phyloP scores from a whole-genome alignment of 1,284 basidiomycete species.

The Somion occarium region DNA sequence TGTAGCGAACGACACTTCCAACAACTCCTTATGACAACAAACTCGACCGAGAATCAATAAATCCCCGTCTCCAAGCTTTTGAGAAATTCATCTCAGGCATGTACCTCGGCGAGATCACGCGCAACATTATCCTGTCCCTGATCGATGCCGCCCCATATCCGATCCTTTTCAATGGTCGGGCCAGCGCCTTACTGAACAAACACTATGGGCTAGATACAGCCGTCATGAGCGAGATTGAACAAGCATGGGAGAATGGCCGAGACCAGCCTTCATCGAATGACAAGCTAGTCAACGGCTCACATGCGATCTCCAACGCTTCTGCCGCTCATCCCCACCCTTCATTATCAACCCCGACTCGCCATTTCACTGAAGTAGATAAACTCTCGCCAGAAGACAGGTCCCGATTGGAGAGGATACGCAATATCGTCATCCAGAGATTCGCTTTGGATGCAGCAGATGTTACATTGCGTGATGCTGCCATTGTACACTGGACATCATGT shows the following conservation, averaged over 20 bases:
- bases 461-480: slow-evolving; percentile 66
- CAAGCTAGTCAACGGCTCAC: slow-evolving; percentile 13
- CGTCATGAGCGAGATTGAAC: slow-evolving; percentile 85
- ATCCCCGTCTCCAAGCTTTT: slow-evolving; percentile 90
- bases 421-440: slow-evolving; percentile 61
- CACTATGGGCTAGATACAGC: slow-evolving; percentile 95
- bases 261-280: slow-evolving; percentile 8
- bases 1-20: slow-evolving; percentile 79
- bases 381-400: slow-evolving; percentile 19
- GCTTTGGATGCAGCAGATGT: slow-evolving; percentile 49
- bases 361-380: slow-evolving; percentile 25
- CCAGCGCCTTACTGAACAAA: slow-evolving; percentile 69
- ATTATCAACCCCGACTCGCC: slow-evolving; percentile 14
- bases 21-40: slow-evolving; percentile 92
- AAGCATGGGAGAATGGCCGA: slow-evolving; percentile 54
- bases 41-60: slow-evolving; percentile 91
- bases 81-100: slow-evolving; percentile 99
- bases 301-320: slow-evolving; percentile 3
- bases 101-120: slow-evolving; percentile 94
- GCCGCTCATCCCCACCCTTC: neutral
- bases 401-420: slow-evolving; percentile 47
- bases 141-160: slow-evolving; percentile 74
- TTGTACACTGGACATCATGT: slow-evolving; percentile 77
- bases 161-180: slow-evolving; percentile 78
- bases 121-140: slow-evolving; percentile 82